Base-by-base conservation (phyloP, 371 early-diverging fungal genomes). In the Globomyces sp. region DNA sequence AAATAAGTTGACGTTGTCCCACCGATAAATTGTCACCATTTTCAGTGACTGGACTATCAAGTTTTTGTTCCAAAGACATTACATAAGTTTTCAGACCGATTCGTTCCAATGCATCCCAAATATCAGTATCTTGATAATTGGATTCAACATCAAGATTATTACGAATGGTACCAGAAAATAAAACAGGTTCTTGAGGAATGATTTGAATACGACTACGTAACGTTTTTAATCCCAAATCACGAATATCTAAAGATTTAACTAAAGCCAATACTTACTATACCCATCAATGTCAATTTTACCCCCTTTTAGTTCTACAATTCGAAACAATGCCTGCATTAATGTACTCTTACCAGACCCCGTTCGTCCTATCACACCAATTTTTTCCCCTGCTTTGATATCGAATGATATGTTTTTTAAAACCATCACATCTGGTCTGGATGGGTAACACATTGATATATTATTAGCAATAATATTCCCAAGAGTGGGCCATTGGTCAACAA, bases 131-230 rank as follows among this genome's bases (percentile, higher is more conserved):
- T 41, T 10, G n/a, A 13, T 41, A 62, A 4, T 34, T n/a, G 11
- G 49, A 40, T 40, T 58, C 52, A 34, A 67, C 53, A 49, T 71
- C 72, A 13, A 71, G 42, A 63, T 71, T 71, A 47, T 59, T 47
- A 4, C 72, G 49, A 62, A 71, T 68, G 3, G 78, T 81, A 41
- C 94, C 95, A 34, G 87, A 85, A 81, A 95, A 96, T 39, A 96
- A 77, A n/a, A 93, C 89, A 8, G 96, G 95, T 60, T 96, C 97
- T 79, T 97, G 97, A 48, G 97, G 97, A 75, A 97, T 93, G 66
- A 96, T 93, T 0, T 89, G 67, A n/a, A 82, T 36, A 9, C 70
- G 55, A 3, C 50, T 59, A 11, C 82, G 68, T 69, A 95, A 75
- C 66, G 90, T 90, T 50, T 83, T 80, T 8, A 95, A 77, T 2